These are phyloP conservation scores for Debaryomyces nepalensis DNA, from an alignment of 1,139 yeast genomes.

Conservation along the genomic window DNA sequence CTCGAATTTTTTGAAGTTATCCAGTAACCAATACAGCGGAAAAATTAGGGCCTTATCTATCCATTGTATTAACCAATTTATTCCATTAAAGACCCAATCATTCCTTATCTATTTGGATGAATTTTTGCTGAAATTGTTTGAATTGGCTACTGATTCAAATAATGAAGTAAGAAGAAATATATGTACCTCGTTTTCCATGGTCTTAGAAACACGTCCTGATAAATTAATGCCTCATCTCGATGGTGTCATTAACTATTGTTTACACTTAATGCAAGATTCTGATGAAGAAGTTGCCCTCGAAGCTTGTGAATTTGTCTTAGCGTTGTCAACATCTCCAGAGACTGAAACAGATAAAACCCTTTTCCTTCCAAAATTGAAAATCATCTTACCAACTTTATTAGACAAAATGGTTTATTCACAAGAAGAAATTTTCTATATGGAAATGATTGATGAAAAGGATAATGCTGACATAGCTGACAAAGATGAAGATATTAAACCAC, in stretches of 20 bases:
- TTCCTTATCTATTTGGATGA: constrained; percentile 68
- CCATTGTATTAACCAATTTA: constrained; percentile 76
- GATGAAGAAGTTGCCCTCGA: constrained; percentile 80
- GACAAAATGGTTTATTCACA: constrained; percentile 88
- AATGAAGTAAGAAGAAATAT: constrained; percentile 71
- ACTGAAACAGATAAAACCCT: constrained; percentile 54
- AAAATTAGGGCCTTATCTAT: constrained; percentile 67
- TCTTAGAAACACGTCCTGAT: constrained; percentile 81
- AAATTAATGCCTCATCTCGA: constrained; percentile 77
- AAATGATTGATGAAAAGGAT: constrained; percentile 71
- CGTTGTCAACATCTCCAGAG: constrained; percentile 61
- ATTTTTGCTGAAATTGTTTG: constrained; percentile 66
- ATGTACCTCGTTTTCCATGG: constrained; percentile 75
- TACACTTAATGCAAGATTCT: constrained; percentile 73
- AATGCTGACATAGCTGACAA: constrained; percentile 72
- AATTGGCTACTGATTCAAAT: constrained; percentile 61
- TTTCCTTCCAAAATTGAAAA: constrained; percentile 59
- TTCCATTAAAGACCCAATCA: constrained; percentile 69
- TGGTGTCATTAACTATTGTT: constrained; percentile 83
- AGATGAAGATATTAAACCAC: constrained; percentile 87
- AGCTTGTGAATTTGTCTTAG: constrained; percentile 89
- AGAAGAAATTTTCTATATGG: constrained; percentile 73
- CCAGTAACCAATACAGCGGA: constrained; percentile 40
- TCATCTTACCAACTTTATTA: constrained; percentile 74
- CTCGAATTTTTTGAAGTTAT: constrained; percentile 62